Evolutionary conservation across 495 filamentous ascomycete genomes (phyloP).

Genomic region (Aspergillus bridgeri): DNA sequence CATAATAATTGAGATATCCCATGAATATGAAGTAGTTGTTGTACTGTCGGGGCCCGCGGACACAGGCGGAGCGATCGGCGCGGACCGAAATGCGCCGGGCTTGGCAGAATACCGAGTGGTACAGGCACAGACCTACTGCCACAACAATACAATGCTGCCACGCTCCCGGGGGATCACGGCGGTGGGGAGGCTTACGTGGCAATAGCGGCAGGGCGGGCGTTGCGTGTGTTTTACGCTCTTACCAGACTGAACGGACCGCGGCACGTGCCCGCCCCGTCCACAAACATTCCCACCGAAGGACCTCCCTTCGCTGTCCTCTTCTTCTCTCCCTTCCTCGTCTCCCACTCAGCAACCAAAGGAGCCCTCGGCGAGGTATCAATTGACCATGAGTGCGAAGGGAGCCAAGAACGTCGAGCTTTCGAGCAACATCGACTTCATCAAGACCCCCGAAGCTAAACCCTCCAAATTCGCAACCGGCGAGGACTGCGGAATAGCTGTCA

Average conservation of each 20-base stretch:
- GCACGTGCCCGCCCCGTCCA: not conserved
- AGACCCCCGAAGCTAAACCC: constrained; percentile 65
- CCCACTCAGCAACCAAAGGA: not conserved
- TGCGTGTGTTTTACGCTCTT: not conserved
- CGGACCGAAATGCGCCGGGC: too few species aligned
- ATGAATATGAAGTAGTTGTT: too few species aligned
- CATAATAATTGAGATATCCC: too few species aligned
- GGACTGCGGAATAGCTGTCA: constrained; percentile 71
- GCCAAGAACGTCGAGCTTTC: constrained; percentile 15
- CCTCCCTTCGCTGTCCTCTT: too few species aligned
- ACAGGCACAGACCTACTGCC: too few species aligned
- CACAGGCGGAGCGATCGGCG: too few species aligned
- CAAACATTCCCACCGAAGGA: not conserved
- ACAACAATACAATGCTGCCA: too few species aligned
- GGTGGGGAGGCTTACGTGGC: not conserved
- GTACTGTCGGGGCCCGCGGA: too few species aligned
- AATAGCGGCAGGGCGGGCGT: not conserved
- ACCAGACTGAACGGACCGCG: not conserved
- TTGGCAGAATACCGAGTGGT: too few species aligned
- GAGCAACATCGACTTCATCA: constrained; percentile 67
- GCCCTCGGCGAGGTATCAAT: not conserved
- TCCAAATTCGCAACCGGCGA: constrained; percentile 54
- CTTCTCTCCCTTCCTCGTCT: not conserved
- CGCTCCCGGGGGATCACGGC: too few species aligned
- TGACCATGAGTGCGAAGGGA: not conserved